Evolutionary conservation across 2,329 filamentous ascomycete species (phyloP), one percentile per base, ranked within the genome.

Genomic region (Fonsecaea erecta): DNA sequence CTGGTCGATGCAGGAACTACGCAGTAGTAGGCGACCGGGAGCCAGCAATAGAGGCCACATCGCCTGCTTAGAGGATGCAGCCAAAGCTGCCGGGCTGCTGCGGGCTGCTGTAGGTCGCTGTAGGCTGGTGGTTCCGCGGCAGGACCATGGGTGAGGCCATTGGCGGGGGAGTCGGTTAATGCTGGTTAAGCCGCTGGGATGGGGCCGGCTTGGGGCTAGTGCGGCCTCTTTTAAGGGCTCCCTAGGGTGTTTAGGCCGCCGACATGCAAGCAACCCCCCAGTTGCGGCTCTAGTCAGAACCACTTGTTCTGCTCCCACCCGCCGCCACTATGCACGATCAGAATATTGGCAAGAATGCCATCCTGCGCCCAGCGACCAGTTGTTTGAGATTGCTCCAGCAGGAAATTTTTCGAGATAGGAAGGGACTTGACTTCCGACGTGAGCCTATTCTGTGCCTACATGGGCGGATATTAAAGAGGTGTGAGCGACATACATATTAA

Each of bases 281-380:
- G 43, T 24, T 48, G 43, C 18, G 43, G 43, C 43, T 53, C 52
- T 53, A 32, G 52, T n/a, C 26, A 30, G 18, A 11, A 18, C 43
- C 43, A 24, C 43, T 53, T 11, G 11, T 46, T 18, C 48, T 46
- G 32, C 51, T 54, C 48, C 58, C 58, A 48, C 58, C 58, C 48
- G 58, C 48, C 58, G 58, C 58, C 51, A 34, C 46, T 5, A 60
- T 53, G 58, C 58, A 60, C 58, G 58, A 60, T 60, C 58, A 40
- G 18, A 40, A 40, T 34, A 34, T 34, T 34, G 32, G 32, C 32
- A 52, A 12, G n/a, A 18, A 24, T 32, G 18, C 34, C 34, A 43
- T 37, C 24, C 37, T 28, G 24, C 37, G 14, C 55, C 6, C 7
- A 16, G 14, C n/a, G 37, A 40, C 37, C 16, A 40, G 37, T 5